Evolutionary conservation across 352 stramenopile species (phyloP).

Genomic region (Globisporangium yorkense): DNA sequence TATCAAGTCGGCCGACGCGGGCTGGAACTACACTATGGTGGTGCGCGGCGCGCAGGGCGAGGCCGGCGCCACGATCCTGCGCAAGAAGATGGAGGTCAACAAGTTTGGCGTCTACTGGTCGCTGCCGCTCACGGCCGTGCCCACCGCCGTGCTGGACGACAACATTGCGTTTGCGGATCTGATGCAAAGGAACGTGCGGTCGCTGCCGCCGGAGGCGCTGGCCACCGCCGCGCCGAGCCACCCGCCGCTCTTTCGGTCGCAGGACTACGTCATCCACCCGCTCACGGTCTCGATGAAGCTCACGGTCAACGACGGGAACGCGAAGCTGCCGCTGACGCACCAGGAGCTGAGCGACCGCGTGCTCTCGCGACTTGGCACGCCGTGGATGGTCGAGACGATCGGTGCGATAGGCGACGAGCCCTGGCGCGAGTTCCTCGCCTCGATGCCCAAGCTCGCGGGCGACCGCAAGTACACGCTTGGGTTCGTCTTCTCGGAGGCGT

Average conservation of each 20-base stretch:
- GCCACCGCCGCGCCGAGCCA: conserved; percentile 14
- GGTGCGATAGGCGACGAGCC: conserved; percentile 56
- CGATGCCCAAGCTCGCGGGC: conserved; percentile 68
- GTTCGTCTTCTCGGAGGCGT: conserved; percentile 84
- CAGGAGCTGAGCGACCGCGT: conserved; percentile 68
- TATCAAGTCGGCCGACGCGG: conserved; percentile 74
- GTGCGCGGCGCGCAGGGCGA: conserved; percentile 27
- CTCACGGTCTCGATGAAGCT: conserved; percentile 75
- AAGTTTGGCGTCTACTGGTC: conserved; percentile 81
- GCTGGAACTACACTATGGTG: conserved; percentile 83
- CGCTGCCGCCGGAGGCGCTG: conserved; percentile 6
- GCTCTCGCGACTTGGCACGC: conserved; percentile 60
- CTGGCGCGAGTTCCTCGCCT: conserved; percentile 62
- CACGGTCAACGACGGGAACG: conserved; percentile 75
- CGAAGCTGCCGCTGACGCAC: conserved; percentile 75
- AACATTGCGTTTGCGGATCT: conserved; percentile 47
- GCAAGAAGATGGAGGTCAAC: conserved; percentile 82
- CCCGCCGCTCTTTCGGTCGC: conserved; percentile 30
- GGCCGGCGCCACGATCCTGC: conserved; percentile 33
- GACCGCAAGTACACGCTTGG: conserved; percentile 75
- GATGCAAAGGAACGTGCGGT: conserved; percentile 69
- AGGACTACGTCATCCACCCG: conserved; percentile 69
- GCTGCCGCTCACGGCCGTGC: conserved; percentile 39
- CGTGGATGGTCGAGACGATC: conserved; percentile 78
- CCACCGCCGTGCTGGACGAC: conserved; percentile 38